Base-by-base conservation (phyloP, 1,284 basidiomycete genomes). In the Heterobasidion occidentale region DNA sequence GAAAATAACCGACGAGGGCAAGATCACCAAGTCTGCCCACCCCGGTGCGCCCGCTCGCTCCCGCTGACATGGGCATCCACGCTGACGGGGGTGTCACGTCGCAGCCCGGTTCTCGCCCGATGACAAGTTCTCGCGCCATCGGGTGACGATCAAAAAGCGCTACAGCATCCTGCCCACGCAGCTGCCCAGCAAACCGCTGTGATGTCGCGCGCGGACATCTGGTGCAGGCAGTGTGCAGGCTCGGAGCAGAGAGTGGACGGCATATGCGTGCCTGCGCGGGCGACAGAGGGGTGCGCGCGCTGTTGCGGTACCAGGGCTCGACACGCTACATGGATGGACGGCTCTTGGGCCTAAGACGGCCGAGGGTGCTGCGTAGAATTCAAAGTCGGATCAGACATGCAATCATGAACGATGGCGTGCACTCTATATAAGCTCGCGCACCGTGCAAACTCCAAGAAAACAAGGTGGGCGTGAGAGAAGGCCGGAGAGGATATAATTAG, bases 41-140 rank as follows among this genome's bases (percentile, higher is more conserved):
- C 94, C 94, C 71, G 93, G 92, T 94, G 69, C 64, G 80, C 70
- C 20, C 54, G 36, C 17, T 49, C 34, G 54, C 20, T 34, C 7
- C 38, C 38, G n/a, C 12, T n/a, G 11, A 11, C 38, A 12, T 42
- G 11, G 12, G n/a, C n/a, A 42, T 42, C n/a, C 38, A 42, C 11
- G 12, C 38, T 42, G 38, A 42, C 38, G 12, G 27, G 27, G 27
- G 27, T 27, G 27, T 27, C 27, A 27, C 38, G 38, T 49, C 54
- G n/a, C 65, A 94, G 94, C 94, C 42, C 91, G 94, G 44, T 97
- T 97, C 75, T 97, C 94, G 34, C 94, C 94, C 15, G 94, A 98
- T 71, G 94, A 97, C 82, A 97, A 97, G 78, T 98, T 95, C 75
- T 95, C 94, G 61, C 82, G 92, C 60, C 94, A 98, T 70, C 88